Evolutionary conservation across 768 basidiomycete species (phyloP), one percentile per base, ranked within the genome.

Genomic region (Tulasnella sp.): DNA sequence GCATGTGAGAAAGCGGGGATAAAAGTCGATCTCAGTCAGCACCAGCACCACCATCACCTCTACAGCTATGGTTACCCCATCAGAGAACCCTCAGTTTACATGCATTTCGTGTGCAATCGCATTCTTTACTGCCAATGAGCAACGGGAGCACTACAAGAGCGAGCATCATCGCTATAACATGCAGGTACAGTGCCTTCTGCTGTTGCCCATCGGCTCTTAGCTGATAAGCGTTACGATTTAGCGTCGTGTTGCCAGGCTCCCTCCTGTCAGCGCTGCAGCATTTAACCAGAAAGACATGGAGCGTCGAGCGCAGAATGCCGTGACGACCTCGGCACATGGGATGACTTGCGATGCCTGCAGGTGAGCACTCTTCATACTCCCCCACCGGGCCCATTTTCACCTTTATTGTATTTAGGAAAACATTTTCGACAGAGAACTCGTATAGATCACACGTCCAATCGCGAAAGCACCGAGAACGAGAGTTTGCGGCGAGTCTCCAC

Each of bases 121-220:
- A 1, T 97, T 96, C 68, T 68, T 75, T 39, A 76, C 82, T 11
- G 81, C 91, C 17, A 82, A 84, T 52, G 84, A 88, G 37, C 94
- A 98, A 69, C 77, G 94, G 59, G 71, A 73, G 0, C 96, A 99
- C 67, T 97, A 94, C 69, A 80, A 82, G 61, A 88, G 89, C 23
- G 96, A 99, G 69, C 86, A 87, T 69, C 96, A 99, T 72, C 76
- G 92, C 52, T 99, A 99, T 72, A 99, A 99, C 67, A 90, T 97
- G 82, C 94, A 94, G 65, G 68, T 72, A 15, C 58, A 66, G 6
- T 32, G 49, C 31, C 46, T 25, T 37, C 51, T 14, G n/a, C 32
- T 39, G 25, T 34, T 27, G 1, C 37, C 41, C 11, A 46, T 4
- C 25, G 35, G 2, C 27, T 12, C 31, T 57, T 0, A 1, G 15